Conservation (phyloP, 2,329 filamentous ascomycete genomes). For the Thelonectria blattea region DNA sequence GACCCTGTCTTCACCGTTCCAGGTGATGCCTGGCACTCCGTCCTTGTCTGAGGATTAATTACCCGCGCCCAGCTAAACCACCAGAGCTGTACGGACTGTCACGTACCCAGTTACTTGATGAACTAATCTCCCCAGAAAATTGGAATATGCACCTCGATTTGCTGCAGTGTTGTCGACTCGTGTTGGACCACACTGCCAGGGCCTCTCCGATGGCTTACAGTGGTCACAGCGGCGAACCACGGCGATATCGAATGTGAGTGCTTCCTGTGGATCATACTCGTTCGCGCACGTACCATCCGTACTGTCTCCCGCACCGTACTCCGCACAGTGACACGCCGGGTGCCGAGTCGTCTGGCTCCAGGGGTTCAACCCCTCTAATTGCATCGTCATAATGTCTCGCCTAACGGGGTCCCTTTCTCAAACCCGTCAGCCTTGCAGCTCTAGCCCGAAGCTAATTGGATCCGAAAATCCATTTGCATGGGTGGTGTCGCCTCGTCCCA, state of each 20-base stretch:
- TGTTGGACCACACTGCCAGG: neutral
- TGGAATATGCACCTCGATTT: neutral
- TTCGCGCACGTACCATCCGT: constrained; percentile 2
- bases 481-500: no score
- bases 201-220: neutral
- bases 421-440: constrained; percentile 6
- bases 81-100: neutral
- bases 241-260: constrained; percentile 2
- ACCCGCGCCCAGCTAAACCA: neutral
- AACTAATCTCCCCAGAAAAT: neutral
- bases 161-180: neutral
- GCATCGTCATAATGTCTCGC: neutral
- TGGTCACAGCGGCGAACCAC: neutral
- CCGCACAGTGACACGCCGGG: constrained; percentile 10
- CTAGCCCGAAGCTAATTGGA: neutral
- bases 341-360: neutral
- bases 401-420: neutral
- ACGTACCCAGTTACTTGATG: neutral
- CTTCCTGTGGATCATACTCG: constrained; percentile 6
- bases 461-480: neutral
- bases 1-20: neutral
- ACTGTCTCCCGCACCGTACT: neutral
- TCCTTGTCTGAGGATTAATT: neutral
- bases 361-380: constrained; percentile 1
- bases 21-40: no score